Evolutionary conservation across 495 filamentous ascomycete genomes (phyloP), one percentile per base, ranked within the genome.

Genomic region (Penicillium nucicola): DNA sequence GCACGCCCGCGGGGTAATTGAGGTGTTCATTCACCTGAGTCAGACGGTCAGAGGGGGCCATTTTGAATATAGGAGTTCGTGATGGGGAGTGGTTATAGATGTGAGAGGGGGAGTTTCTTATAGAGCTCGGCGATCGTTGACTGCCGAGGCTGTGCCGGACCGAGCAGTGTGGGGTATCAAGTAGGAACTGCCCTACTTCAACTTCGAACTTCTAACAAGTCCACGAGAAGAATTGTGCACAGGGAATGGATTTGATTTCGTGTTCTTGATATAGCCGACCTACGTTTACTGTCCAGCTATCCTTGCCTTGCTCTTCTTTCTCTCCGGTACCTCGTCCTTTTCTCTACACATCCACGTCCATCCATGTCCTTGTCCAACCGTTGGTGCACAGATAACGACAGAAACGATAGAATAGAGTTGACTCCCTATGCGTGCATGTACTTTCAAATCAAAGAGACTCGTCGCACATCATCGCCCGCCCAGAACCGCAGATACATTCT

Each of bases 1-100:
- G 82, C 53, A 93, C 74, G 43, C 89, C 90, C 58, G 80, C 76
- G 12, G 88, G 87, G 75, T 82, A 92, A 74, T 86, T 89, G 54
- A 92, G 81, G 64, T 92, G 89, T 45, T 77, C 76, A 52, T 84
- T 79, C 46, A 92, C 78, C 64, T 92, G 88, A 45, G 69, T 66
- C 51, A 85, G 70, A 52, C 85, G 78, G 63, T 84, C 72, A 17
- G 76, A 48, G 33, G 66, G 62, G 28, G 70, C 52, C 71, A 74
- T 76, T n/a, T n/a, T n/a, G n/a, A n/a, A n/a, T n/a, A n/a, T n/a
- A n/a, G n/a, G n/a, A n/a, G n/a, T n/a, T n/a, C n/a, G n/a, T n/a
- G n/a, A n/a, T 48, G 18, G 40, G 19, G 19, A 18, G 19, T 14
- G 5, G 25, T 19, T 44, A 20, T 25, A n/a, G 38, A 9, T 15